Conservation (phyloP, 805 yeast genomes). For the Myxozyma geophila region DNA sequence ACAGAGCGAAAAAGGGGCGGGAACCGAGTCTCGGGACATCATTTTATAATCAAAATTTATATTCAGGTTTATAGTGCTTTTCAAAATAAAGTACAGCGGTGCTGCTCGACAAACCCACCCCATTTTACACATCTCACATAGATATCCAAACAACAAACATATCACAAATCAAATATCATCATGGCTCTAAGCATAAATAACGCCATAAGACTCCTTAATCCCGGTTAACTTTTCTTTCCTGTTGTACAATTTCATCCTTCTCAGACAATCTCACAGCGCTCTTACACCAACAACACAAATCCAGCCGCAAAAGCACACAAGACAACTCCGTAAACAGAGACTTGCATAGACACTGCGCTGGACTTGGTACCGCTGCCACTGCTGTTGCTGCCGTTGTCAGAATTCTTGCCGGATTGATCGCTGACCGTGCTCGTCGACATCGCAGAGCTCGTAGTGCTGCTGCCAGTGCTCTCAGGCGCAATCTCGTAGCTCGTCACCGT, state of each 20-base stretch:
- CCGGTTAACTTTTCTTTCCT: background rate
- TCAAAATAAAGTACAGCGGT: no score
- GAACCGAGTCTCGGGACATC: no score
- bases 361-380: slow-evolving; percentile 5
- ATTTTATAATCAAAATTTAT: no score
- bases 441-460: background rate
- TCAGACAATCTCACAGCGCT: background rate
- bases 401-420: slow-evolving; percentile 4
- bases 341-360: slow-evolving; percentile 2
- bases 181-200: no score
- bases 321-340: slow-evolving; percentile 1
- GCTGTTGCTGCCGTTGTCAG: slow-evolving; percentile 6
- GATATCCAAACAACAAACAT: no score
- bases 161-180: no score
- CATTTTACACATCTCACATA: no score
- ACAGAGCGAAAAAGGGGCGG: no score
- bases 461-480: background rate
- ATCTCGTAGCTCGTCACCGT: slow-evolving; percentile 5
- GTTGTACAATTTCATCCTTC: background rate
- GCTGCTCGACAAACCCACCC: no score
- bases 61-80: no score
- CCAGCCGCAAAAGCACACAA: background rate
- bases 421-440: slow-evolving; percentile 4
- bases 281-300: background rate
- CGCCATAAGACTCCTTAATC: background rate